Evolutionary conservation across 2,329 filamentous ascomycete genomes (phyloP).

Genomic region (Hawksworthiomyces lignivorus): DNA sequence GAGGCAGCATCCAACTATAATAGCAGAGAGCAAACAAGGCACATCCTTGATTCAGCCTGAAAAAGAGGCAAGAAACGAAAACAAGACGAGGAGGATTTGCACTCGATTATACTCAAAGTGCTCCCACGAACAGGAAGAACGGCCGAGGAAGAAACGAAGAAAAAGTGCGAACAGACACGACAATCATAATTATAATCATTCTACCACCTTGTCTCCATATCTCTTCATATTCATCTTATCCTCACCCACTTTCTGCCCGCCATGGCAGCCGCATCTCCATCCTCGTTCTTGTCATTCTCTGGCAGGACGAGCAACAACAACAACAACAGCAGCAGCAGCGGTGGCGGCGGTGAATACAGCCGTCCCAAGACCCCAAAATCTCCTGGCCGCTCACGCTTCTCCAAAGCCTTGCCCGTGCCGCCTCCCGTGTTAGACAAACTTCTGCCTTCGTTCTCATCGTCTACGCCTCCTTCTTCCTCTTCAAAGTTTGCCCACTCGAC

Average conservation of each 20-base stretch:
- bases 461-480: not conserved
- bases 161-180: not conserved
- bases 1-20: slow-evolving; percentile 2
- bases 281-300: no score
- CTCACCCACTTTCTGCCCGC: not conserved
- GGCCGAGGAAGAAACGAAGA: not conserved
- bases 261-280: no score
- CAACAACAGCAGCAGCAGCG: not conserved
- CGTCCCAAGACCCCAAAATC: slow-evolving; percentile 17
- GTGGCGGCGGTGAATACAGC: not conserved
- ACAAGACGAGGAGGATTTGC: no score
- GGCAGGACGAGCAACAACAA: no score
- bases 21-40: slow-evolving; percentile 6
- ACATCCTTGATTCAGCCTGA: slow-evolving; percentile 10
- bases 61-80: not conserved
- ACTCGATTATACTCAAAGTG: no score
- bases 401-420: slow-evolving; percentile 49
- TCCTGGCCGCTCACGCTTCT: slow-evolving; percentile 46
- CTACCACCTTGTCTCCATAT: no score
- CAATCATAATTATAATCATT: not conserved
- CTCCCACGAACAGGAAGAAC: not conserved
- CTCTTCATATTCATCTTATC: slow-evolving; percentile 1
- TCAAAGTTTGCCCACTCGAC: not conserved
- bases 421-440: slow-evolving; percentile 18
- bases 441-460: slow-evolving; percentile 2